Percentiles rank a stretch among this genome's conserved stretches.
Evolutionary conservation across 495 filamentous ascomycete species (phyloP).

Genomic region (Monascus purpureus): DNA sequence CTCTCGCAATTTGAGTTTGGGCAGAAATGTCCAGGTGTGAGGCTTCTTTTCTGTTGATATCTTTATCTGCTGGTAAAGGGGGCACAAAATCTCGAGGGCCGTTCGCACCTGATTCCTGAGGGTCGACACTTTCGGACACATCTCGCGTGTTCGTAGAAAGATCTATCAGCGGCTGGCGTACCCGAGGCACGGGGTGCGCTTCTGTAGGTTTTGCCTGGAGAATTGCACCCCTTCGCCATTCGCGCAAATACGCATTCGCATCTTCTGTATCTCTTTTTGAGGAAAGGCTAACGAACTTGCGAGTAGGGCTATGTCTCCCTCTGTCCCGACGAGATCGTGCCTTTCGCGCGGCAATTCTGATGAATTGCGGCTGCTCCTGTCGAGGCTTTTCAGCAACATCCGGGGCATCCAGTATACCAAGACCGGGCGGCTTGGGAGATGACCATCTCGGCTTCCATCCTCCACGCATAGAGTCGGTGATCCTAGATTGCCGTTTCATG

Average conservation of each 20-base stretch:
- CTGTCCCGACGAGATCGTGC: slow-evolving; percentile 45
- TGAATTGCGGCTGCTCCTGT: slow-evolving; percentile 47
- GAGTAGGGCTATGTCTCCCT: slow-evolving; percentile 61
- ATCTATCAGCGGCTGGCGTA: slow-evolving; percentile 9
- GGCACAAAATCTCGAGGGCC: slow-evolving; percentile 1
- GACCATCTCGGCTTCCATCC: slow-evolving; percentile 13
- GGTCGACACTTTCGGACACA: too few species aligned
- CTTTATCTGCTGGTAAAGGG: background rate
- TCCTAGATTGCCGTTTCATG: slow-evolving; percentile 17
- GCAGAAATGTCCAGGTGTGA: background rate
- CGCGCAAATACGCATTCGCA: slow-evolving; percentile 46
- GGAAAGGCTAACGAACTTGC: slow-evolving; percentile 59
- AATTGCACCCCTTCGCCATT: slow-evolving; percentile 67
- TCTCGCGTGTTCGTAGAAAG: slow-evolving; percentile 9
- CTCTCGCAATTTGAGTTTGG: background rate
- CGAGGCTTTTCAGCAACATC: slow-evolving; percentile 19
- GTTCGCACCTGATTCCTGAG: background rate
- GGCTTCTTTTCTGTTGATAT: too few species aligned
- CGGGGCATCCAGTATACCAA: slow-evolving; percentile 63
- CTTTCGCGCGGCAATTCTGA: slow-evolving; percentile 62
- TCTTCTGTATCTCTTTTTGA: slow-evolving; percentile 64
- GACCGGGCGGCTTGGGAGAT: slow-evolving; percentile 24
- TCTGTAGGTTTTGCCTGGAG: slow-evolving; percentile 23
- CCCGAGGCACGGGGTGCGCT: slow-evolving; percentile 8
- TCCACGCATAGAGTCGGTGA: slow-evolving; percentile 20